Evolutionary conservation across 352 stramenopile species (phyloP).

Genomic region (Globisporangium apiculatum): DNA sequence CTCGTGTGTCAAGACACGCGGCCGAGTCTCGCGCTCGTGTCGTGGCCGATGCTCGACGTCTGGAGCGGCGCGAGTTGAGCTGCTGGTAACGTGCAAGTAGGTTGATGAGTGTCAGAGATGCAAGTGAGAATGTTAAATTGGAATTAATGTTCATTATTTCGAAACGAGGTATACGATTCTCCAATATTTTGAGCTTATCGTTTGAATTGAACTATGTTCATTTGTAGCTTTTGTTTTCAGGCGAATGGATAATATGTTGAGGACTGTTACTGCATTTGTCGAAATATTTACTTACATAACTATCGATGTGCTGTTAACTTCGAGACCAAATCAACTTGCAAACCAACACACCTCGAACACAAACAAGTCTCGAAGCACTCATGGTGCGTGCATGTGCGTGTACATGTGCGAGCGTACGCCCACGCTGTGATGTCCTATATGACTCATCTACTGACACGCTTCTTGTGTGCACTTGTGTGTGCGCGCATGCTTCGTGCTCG

Average conservation of each 20-base stretch:
- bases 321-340: too few relatives aligned
- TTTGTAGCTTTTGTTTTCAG: too few relatives aligned
- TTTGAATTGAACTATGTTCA: too few relatives aligned
- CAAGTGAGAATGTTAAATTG: neutral
- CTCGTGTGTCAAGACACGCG: constrained; percentile 43
- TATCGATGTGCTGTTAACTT: too few relatives aligned
- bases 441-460: neutral
- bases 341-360: too few relatives aligned
- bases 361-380: neutral
- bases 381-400: neutral
- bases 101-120: neutral
- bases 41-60: constrained; percentile 43
- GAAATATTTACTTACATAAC: too few relatives aligned
- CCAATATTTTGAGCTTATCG: too few relatives aligned
- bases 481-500: too few relatives aligned
- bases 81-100: neutral
- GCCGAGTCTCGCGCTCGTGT: constrained; percentile 22
- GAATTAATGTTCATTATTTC: neutral
- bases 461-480: neutral
- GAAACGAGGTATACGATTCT: too few relatives aligned
- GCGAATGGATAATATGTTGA: neutral
- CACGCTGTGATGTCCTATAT: neutral
- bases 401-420: neutral
- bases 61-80: neutral
- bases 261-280: too few relatives aligned